phyloP scores from a whole-genome alignment of 805 yeast species.

The Metschnikowia arizonensis region DNA sequence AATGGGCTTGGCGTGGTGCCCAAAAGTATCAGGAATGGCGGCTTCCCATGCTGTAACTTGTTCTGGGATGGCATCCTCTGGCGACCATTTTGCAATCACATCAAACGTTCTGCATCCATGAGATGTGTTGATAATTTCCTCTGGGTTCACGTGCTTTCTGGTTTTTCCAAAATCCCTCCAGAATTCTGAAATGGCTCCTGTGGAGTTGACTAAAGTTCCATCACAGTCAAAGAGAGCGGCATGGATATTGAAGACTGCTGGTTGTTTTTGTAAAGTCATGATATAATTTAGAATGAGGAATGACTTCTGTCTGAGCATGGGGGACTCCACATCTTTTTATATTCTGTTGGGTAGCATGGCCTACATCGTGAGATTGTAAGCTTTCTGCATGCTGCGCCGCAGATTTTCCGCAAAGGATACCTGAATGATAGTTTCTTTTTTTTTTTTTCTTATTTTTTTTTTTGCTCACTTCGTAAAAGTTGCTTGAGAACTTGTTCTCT shows the following conservation, averaged over 20 bases:
- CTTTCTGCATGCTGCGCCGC: slow-evolving; percentile 5
- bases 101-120: slow-evolving; percentile 87
- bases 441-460: slow-evolving; percentile 1
- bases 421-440: background rate
- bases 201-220: slow-evolving; percentile 82
- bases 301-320: too few relatives aligned
- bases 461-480: slow-evolving; percentile 1
- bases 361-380: background rate
- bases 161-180: slow-evolving; percentile 72
- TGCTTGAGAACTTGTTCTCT: background rate
- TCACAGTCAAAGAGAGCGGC: slow-evolving; percentile 76
- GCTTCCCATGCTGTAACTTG: slow-evolving; percentile 66
- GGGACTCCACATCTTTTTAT: slow-evolving; percentile 3
- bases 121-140: slow-evolving; percentile 64
- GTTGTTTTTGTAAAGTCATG: slow-evolving; percentile 30
- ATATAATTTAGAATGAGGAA: too few relatives aligned
- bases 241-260: slow-evolving; percentile 40
- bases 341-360: background rate
- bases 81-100: slow-evolving; percentile 68
- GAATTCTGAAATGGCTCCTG: slow-evolving; percentile 75
- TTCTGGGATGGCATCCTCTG: slow-evolving; percentile 64
- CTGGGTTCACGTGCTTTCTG: slow-evolving; percentile 65
- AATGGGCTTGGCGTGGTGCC: slow-evolving; percentile 68
- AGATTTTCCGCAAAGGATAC: slow-evolving; percentile 4
- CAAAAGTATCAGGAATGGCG: slow-evolving; percentile 66